Base-by-base conservation (phyloP, 768 basidiomycete species). In the Lentinula sp. region DNA sequence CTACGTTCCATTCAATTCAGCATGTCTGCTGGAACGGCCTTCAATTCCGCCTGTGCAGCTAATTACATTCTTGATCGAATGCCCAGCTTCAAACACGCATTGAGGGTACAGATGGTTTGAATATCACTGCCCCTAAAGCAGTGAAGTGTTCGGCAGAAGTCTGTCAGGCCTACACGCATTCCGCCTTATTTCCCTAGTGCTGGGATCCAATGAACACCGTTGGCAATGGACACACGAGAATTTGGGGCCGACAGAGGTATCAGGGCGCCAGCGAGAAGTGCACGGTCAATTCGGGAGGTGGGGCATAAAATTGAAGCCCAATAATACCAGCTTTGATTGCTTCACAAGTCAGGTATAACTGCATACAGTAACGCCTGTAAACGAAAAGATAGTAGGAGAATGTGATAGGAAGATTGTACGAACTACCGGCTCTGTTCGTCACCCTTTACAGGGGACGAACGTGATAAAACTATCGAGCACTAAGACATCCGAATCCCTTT, bases 371-470 rank as follows among this genome's bases (percentile, higher is more conserved):
- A 20, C 23, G 8, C 18, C 46, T 48, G 18, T 20, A 10, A 35
- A 53, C 10, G 37, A 53, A 53, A 20, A 56, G 28, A 18, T 4
- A 56, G 28, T 23, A 42, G 39, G 20, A 42, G 12, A 18, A 39
- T 16, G 7, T 39, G 18, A 55, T 67, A 61, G 8, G 59, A 57
- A 35, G 66, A 66, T 48, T 75, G 70, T 76, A 67, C 62, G 73
- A 67, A 74, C 71, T 72, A 63, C 76, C 74, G 72, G 76, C 76
- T 73, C 73, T 74, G 70, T 71, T 70, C 64, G 66, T 70, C 67
- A 57, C 61, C 63, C 15, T 58, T 60, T n/a, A 62, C 53, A 32
- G 54, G 59, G 60, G 64, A 67, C 45, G 71, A 71, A 48, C 73
- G 65, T 62, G 68, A 59, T 64, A 64, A 61, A 64, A 65, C 67